Evolutionary conservation across 2,329 filamentous ascomycete genomes (phyloP).

Genomic region (Cladorrhinum sp.): DNA sequence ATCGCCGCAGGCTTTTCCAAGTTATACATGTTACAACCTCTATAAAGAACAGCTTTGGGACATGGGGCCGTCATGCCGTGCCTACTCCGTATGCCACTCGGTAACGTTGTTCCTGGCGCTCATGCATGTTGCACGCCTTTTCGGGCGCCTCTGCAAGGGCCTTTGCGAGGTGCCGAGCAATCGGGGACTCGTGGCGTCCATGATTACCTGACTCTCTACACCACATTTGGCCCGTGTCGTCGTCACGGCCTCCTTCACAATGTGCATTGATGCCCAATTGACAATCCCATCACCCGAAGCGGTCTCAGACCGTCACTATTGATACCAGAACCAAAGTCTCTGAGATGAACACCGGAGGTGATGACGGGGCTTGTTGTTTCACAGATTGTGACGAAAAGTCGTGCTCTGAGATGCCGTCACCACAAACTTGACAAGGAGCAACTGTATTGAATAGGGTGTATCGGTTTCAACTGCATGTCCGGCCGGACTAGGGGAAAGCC

Average conservation of each 20-base stretch:
- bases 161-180: slow-evolving; percentile 12
- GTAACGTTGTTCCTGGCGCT: slow-evolving; percentile 11
- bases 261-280: neutral
- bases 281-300: neutral
- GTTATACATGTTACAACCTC: slow-evolving; percentile 25
- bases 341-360: neutral
- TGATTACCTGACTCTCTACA: neutral
- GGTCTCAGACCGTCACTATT: neutral
- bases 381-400: neutral
- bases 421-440: neutral
- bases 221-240: neutral
- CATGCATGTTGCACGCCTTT: slow-evolving; percentile 14
- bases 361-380: neutral
- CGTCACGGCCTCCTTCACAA: neutral
- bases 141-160: slow-evolving; percentile 15
- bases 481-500: no score
- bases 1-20: slow-evolving; percentile 27
- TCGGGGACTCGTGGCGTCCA: neutral
- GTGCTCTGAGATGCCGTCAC: neutral
- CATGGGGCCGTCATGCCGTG: slow-evolving; percentile 22
- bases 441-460: neutral
- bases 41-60: slow-evolving; percentile 24
- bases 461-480: neutral
- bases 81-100: neutral
- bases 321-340: neutral